Evolutionary conservation across 306 rosid genomes (phyloP), one percentile per base, ranked within the genome.

Genomic region (Begonia masoniana): DNA sequence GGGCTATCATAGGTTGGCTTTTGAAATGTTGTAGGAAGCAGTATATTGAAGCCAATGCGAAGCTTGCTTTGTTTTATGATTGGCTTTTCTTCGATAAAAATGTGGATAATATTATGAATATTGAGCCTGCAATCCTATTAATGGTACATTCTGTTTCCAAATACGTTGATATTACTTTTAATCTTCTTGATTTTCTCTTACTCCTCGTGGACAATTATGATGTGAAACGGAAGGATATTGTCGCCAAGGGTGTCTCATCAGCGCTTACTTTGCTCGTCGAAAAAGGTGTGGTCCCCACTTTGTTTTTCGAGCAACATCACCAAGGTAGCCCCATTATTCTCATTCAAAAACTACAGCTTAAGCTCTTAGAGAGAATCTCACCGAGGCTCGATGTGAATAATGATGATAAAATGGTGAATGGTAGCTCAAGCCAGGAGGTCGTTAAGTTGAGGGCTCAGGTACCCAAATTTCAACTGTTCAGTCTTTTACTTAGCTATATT

Each of bases 1-100:
- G 97, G 97, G 95, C 86, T 17, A 63, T 80, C 13, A 66, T 88
- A 54, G 97, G 97, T 70, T 88, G 87, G 95, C 87, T 85, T 65
- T 63, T 88, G 56, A 78, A 63, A 7, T 69, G 43, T 50, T 82
- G 93, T 53, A 66, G 68, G 43, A 85, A 61, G 60, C 75, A 64
- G 14, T 57, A 66, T 69, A 67, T 77, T 16, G 74, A 61, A 56
- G 82, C 74, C 13, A 85, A 57, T 62, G 94, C 56, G 48, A 85
- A 79, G 64, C 63, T 88, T 21, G 87, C 95, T 56, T 70, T 88
- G 50, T 75, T 88, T 57, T 85, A 80, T 70, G 95, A 88, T 66
- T 88, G 97, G 97, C 94, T 88, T 41, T 88, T 82, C 54, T 85
- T 78, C 31, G 76, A 85, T 36, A 81, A 78, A 58, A 71, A 50